These are phyloP conservation scores for Penicillium sp. DNA, from an alignment of 2,329 filamentous ascomycete genomes.

Conservation along the genomic window DNA sequence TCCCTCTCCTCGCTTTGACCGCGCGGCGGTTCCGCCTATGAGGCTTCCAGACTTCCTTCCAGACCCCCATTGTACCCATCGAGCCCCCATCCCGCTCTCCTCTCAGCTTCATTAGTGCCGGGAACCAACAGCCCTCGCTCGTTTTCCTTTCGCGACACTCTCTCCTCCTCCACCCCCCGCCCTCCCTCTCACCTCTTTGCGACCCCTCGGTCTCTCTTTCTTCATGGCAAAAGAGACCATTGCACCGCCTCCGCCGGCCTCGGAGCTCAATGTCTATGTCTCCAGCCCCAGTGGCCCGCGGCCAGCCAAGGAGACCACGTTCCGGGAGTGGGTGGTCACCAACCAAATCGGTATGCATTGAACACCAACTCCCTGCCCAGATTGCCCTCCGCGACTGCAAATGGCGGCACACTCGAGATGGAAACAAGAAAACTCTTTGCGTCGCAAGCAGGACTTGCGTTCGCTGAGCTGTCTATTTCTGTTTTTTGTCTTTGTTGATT, in stretches of 20 bases:
- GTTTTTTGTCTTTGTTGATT: not conserved
- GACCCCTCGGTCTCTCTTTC: conserved; percentile 16
- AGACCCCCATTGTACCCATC: not conserved
- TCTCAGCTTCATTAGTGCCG: conserved; percentile 28
- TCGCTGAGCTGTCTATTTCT: not conserved
- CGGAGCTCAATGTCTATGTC: conserved; percentile 51
- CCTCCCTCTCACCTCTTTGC: conserved; percentile 13
- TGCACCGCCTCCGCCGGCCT: conserved; percentile 37
- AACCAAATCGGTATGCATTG: conserved; percentile 76
- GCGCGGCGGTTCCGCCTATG: conserved; percentile 26
- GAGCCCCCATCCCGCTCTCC: conserved; percentile 18
- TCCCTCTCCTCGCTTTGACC: conserved; percentile 13
- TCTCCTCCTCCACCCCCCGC: conserved; percentile 3
- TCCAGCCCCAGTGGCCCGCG: conserved; percentile 40
- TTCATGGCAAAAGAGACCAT: conserved; percentile 45
- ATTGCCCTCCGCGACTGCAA: not conserved
- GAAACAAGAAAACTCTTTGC: not conserved
- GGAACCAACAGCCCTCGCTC: conserved; percentile 18
- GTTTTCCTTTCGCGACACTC: conserved; percentile 12
- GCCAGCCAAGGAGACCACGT: conserved; percentile 47
- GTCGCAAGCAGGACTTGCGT: not conserved
- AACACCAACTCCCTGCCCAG: conserved; percentile 7
- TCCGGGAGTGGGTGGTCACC: conserved; percentile 70
- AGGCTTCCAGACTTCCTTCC: conserved; percentile 24
- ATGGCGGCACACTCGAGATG: not conserved